Evolutionary conservation across 768 basidiomycete species (phyloP).

Genomic region (Phaffia australis): DNA sequence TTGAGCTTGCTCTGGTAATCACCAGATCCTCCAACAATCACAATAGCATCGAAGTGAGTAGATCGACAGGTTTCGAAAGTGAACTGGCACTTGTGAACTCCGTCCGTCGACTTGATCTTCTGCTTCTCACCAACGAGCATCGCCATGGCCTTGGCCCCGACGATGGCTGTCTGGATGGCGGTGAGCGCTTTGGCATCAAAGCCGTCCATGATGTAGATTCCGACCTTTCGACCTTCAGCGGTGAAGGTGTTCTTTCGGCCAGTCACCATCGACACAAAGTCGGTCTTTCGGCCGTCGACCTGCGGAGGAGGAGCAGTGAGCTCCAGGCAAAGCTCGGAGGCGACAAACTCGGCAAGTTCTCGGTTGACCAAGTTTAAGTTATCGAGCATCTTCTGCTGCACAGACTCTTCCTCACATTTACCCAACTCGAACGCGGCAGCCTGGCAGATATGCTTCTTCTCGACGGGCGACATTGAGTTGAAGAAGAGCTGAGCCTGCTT

Average conservation of each 20-base stretch:
- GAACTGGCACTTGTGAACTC: constrained; percentile 48
- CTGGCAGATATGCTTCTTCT: constrained; percentile 58
- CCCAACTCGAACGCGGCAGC: constrained; percentile 74
- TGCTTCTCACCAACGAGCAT: constrained; percentile 13
- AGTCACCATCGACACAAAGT: constrained; percentile 49
- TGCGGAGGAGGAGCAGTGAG: constrained; percentile 46
- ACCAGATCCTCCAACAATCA: constrained; percentile 57
- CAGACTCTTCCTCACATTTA: constrained; percentile 64
- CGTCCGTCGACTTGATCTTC: constrained; percentile 30
- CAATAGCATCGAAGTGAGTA: constrained; percentile 70
- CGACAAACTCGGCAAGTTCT: constrained; percentile 59
- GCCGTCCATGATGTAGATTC: constrained; percentile 63
- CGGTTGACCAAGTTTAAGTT: constrained; percentile 60
- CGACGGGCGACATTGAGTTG: constrained; percentile 61
- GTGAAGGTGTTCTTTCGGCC: constrained; percentile 39
- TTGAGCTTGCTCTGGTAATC: constrained; percentile 50
- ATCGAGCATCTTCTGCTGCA: constrained; percentile 58
- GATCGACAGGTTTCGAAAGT: constrained; percentile 52
- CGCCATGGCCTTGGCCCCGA: constrained; percentile 19
- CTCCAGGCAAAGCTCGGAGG: constrained; percentile 45
- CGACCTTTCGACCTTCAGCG: constrained; percentile 53
- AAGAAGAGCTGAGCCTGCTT: constrained; percentile 69
- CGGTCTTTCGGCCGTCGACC: constrained; percentile 51
- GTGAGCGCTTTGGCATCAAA: constrained; percentile 65
- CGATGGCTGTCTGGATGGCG: constrained; percentile 40